Evolutionary conservation across 2,329 filamentous ascomycete genomes (phyloP).

Genomic region (Lasiodiplodia sp.): DNA sequence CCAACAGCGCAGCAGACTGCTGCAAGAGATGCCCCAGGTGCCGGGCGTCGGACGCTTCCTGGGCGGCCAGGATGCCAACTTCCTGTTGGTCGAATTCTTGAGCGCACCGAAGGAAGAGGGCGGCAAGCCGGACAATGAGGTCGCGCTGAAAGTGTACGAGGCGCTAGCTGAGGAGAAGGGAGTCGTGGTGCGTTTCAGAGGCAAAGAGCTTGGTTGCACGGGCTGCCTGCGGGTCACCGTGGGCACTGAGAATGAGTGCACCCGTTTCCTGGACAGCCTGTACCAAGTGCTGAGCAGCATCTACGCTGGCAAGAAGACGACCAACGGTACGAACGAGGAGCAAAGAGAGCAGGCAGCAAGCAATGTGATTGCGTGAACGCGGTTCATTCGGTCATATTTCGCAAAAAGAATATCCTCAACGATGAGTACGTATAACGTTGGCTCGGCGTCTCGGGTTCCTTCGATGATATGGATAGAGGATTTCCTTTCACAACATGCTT

Average conservation of each 20-base stretch:
- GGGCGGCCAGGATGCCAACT: conserved; percentile 85
- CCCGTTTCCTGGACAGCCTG: conserved; percentile 76
- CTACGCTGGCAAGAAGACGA: conserved; percentile 46
- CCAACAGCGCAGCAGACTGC: conserved; percentile 76
- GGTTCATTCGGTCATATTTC: background rate
- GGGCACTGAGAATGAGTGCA: conserved; percentile 86
- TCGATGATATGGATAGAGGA: conserved; percentile 4
- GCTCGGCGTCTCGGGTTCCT: conserved; percentile 8
- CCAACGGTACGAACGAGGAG: conserved; percentile 46
- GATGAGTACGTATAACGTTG: background rate
- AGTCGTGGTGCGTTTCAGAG: conserved; percentile 92
- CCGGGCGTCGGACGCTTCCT: conserved; percentile 80
- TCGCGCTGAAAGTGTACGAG: conserved; percentile 83
- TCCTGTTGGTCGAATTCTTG: conserved; percentile 88
- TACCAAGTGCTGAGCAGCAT: conserved; percentile 58
- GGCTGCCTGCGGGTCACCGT: conserved; percentile 92
- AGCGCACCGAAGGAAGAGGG: conserved; percentile 61
- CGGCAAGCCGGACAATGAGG: conserved; percentile 78
- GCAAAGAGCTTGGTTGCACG: conserved; percentile 87
- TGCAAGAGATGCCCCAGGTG: conserved; percentile 75
- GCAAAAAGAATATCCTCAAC: background rate
- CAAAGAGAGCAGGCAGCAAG: conserved; percentile 59
- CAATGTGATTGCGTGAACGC: conserved; percentile 53
- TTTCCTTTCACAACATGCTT: background rate
- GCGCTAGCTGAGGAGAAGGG: conserved; percentile 79